Conservation (phyloP, 106 monocot genomes). For the Dendrobium catenatum region DNA sequence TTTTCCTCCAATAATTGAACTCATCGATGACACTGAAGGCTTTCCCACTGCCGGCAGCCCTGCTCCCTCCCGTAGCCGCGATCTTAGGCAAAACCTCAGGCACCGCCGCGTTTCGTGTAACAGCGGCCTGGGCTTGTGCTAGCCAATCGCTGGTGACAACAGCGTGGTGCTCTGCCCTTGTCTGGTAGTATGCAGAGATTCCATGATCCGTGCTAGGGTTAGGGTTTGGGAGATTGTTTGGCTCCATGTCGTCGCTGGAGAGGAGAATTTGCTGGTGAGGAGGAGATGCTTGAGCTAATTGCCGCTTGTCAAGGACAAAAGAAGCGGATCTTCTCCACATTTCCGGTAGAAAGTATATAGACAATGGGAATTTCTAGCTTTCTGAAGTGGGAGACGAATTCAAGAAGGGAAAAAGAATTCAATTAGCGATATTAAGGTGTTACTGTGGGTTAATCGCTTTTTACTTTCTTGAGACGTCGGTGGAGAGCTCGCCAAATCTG, state of each 20-base stretch:
- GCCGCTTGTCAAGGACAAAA: conserved; percentile 64
- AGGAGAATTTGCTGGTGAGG: conserved; percentile 5
- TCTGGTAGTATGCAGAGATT: conserved; percentile 92
- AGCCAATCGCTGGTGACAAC: conserved; percentile 95
- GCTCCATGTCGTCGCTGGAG: conserved; percentile 13
- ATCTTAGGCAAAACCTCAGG: conserved; percentile 6
- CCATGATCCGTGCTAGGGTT: conserved; percentile 8
- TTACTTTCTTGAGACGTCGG: too few species aligned
- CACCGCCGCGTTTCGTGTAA: not conserved
- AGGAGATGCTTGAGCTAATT: not conserved
- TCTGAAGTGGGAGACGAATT: not conserved
- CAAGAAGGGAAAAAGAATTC: not conserved
- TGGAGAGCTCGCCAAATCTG: too few species aligned
- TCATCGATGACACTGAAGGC: conserved; percentile 70
- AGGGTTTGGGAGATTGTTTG: conserved; percentile 20
- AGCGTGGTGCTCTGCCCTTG: conserved; percentile 81
- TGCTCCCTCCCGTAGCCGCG: not conserved
- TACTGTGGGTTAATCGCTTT: too few species aligned
- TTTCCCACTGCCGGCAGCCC: conserved; percentile 11
- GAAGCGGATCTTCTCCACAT: conserved; percentile 92
- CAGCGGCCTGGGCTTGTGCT: conserved; percentile 63
- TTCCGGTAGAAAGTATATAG: not conserved
- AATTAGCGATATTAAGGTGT: too few species aligned
- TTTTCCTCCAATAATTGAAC: conserved; percentile 95
- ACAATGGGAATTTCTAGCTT: not conserved